Evolutionary conservation across 2,329 filamentous ascomycete species (phyloP).

Genomic region (Aspergillus eucalypticola): DNA sequence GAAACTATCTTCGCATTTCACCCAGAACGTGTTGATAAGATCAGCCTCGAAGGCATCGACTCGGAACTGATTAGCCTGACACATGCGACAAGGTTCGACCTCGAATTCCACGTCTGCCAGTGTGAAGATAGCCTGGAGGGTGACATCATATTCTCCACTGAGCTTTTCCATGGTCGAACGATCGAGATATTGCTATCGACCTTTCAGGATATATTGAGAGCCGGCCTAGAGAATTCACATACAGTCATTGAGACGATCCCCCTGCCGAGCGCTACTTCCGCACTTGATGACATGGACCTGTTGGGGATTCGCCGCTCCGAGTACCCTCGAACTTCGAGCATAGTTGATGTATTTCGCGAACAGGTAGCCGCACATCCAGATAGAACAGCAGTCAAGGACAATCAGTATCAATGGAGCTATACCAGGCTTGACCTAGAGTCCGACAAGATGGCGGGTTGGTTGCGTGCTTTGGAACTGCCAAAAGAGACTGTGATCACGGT

Average conservation of each 20-base stretch:
- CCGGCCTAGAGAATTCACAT: background rate
- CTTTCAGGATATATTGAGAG: background rate
- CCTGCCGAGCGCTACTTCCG: background rate
- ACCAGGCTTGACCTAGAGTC: constrained; percentile 6
- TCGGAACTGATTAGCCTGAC: background rate
- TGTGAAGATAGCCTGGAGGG: background rate
- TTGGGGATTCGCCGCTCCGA: background rate
- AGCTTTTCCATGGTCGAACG: constrained; percentile 1
- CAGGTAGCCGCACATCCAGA: background rate
- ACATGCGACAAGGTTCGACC: background rate
- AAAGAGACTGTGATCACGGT: background rate
- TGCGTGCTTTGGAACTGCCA: background rate
- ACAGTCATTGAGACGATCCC: background rate
- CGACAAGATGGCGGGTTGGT: background rate
- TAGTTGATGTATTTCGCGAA: constrained; percentile 4
- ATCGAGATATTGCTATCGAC: background rate
- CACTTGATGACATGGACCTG: background rate
- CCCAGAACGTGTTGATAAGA: background rate
- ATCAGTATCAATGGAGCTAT: background rate
- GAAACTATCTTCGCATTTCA: background rate
- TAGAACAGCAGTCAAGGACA: background rate
- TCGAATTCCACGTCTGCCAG: constrained; percentile 8
- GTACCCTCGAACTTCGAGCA: background rate
- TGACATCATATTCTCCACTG: background rate
- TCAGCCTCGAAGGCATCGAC: constrained; percentile 1